These are phyloP conservation scores for Colletotrichum spaethianum DNA, from an alignment of 2,329 filamentous ascomycete species.

Conservation along the genomic window DNA sequence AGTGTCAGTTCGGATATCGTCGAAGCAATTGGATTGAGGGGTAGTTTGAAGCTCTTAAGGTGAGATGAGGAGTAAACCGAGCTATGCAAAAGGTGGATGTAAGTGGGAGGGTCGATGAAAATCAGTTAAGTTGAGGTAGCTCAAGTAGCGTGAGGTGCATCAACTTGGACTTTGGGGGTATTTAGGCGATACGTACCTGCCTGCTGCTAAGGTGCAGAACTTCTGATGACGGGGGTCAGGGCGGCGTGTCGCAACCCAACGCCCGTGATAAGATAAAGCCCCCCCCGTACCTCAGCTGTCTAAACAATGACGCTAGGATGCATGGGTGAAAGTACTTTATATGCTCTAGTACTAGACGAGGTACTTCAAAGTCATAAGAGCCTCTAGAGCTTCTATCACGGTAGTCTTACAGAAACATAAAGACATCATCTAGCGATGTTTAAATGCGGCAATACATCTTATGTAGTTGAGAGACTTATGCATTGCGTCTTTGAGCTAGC, in stretches of 20 bases:
- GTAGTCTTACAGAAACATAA: background rate
- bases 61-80: background rate
- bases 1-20: background rate
- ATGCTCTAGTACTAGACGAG: background rate
- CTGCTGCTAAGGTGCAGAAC: background rate
- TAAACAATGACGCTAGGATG: constrained; percentile 2
- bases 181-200: background rate
- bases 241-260: background rate
- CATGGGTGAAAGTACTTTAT: background rate
- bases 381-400: background rate
- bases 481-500: background rate
- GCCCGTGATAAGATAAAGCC: constrained; percentile 6
- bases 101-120: background rate
- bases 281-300: background rate
- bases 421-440: background rate
- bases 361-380: background rate
- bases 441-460: background rate
- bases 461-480: background rate
- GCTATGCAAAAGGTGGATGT: constrained; percentile 1
- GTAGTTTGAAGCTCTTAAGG: background rate
- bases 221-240: background rate
- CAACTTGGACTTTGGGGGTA: background rate
- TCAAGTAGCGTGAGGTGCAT: constrained; percentile 1
- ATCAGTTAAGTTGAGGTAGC: background rate
- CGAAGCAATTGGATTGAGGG: background rate